Base-by-base conservation (phyloP, 805 yeast genomes). In the Yarrowia sp. region DNA sequence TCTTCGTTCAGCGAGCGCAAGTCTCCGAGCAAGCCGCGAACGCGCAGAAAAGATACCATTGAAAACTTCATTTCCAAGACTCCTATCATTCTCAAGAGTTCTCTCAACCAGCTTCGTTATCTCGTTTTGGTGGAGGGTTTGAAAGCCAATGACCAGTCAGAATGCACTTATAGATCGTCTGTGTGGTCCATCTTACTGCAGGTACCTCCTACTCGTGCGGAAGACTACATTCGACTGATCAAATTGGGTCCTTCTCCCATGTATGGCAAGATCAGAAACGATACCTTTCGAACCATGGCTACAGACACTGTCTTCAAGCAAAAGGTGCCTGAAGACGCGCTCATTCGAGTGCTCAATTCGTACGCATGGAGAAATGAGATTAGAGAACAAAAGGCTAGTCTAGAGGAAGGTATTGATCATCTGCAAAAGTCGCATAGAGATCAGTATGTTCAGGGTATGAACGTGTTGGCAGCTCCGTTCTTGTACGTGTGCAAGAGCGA, bases 361-460 rank as follows among this genome's bases (percentile, higher is more conserved):
- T 84, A 86, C 74, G 96, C 96, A 9, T 76, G 78, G 79, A 56
- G 58, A 45, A 61, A 71, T 40, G 52, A 65, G 42, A 19, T 50
- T 3, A 11, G 61, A 26, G 70, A 67, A 14, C 69, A 40, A 48
- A 32, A 19, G 19, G 65, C 65, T 1, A 32, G 42, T 43, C 8
- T 43, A 42, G 52, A 43, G 15, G 72, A 46, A 15, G 67, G 61
- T 10, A 59, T 41, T 14, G 50, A 46, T 22, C 70, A 35, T 46
- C 26, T 35, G 70, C 50, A 42, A 35, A 36, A 42, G 35, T 41
- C 61, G 8, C 68, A 52, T 16, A 14, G 72, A n/a, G 81, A 82
- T 8, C 79, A 82, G 0, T 91, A 91, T 75, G 97, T 92, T n/a
- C 97, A 92, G 76, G 97, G 97, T 1, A 86, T 93, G 89, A 92